A percentile compares a stretch with the other conserved stretches of the same genome.
phyloP scores from a whole-genome alignment of 257 asterid species.

The Solanum sejunctum region DNA sequence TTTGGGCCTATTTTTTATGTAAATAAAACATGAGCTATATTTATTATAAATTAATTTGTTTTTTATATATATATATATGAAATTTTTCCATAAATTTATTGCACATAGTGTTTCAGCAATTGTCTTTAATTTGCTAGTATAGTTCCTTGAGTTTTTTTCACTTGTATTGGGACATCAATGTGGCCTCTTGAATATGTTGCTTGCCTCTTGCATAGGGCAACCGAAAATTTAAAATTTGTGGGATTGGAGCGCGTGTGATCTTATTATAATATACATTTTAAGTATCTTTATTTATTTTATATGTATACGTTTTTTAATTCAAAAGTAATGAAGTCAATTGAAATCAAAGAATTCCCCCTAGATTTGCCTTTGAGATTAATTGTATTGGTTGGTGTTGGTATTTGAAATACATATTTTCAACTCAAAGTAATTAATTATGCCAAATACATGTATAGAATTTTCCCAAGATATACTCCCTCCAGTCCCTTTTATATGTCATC shows the following conservation, averaged over 20 bases:
- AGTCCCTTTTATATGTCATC: no score
- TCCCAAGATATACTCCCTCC: neutral
- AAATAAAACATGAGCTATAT: no score
- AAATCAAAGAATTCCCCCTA: neutral
- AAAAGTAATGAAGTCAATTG: neutral
- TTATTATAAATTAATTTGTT: no score
- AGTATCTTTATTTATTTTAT: neutral
- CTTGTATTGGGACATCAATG: neutral
- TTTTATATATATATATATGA: no score
- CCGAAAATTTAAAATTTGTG: neutral
- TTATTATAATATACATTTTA: neutral
- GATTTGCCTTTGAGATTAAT: neutral
- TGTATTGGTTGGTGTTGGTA: neutral
- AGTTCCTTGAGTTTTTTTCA: neutral
- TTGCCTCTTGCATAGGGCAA: neutral
- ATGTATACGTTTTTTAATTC: neutral
- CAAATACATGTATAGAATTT: neutral
- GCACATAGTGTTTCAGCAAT: neutral
- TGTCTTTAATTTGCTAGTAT: neutral
- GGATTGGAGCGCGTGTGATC: neutral
- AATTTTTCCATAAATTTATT: neutral
- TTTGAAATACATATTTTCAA: neutral
- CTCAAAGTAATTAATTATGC: neutral
- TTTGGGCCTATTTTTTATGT: no score
- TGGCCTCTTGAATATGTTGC: neutral